Percentiles rank a stretch among this genome's conserved stretches.
phyloP scores from a whole-genome alignment of 2,329 filamentous ascomycete species.

The Akanthomyces uredinophilus region DNA sequence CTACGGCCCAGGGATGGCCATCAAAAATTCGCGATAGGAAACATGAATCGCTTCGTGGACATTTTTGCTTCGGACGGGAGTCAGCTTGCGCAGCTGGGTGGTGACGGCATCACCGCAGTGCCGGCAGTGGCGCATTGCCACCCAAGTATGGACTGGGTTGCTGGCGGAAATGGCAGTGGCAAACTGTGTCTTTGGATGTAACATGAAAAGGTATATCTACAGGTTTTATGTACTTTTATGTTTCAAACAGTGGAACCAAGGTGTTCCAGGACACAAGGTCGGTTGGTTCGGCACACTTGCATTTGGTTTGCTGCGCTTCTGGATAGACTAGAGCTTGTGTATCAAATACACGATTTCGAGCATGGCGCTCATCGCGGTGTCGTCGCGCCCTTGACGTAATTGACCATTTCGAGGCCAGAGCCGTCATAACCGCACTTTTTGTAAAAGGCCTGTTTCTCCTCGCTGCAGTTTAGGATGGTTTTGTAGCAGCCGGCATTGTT shows the following conservation, averaged over 20 bases:
- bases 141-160: slow-evolving; percentile 83
- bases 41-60: slow-evolving; percentile 97
- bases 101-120: slow-evolving; percentile 88
- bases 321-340: not conserved
- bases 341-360: not conserved
- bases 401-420: slow-evolving; percentile 15
- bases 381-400: slow-evolving; percentile 4
- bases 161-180: slow-evolving; percentile 83
- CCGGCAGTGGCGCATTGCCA: slow-evolving; percentile 91
- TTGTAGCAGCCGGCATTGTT: slow-evolving; percentile 73
- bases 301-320: not conserved
- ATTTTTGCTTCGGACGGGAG: slow-evolving; percentile 77
- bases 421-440: slow-evolving; percentile 27
- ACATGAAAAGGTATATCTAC: not conserved
- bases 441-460: slow-evolving; percentile 76
- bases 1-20: slow-evolving; percentile 68
- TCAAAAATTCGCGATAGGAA: slow-evolving; percentile 86
- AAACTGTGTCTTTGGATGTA: slow-evolving; percentile 90
- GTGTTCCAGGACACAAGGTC: not conserved
- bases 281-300: not conserved
- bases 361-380: not conserved
- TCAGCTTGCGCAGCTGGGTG: slow-evolving; percentile 81
- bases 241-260: not conserved
- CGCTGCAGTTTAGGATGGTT: slow-evolving; percentile 70
- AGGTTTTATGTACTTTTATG: slow-evolving; percentile 3